Evolutionary conservation across 2,329 filamentous ascomycete genomes (phyloP).

Genomic region (Alternaria postmessia): DNA sequence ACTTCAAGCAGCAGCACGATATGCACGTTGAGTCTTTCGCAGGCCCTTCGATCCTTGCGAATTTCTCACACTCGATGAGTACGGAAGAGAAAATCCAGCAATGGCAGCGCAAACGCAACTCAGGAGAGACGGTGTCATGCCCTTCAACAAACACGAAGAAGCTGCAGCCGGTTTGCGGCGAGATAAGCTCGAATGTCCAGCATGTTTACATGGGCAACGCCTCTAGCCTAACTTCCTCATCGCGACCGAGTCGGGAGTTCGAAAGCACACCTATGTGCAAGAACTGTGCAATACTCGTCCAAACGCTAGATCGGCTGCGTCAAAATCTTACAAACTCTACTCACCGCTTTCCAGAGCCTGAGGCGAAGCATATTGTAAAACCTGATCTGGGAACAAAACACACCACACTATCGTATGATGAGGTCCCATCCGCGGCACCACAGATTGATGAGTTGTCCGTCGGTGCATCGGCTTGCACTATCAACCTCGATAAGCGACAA

Average conservation of each 20-base stretch:
- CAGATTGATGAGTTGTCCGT: not conserved
- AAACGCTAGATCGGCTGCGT: slow-evolving; percentile 34
- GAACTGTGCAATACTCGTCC: slow-evolving; percentile 36
- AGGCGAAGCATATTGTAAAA: not conserved
- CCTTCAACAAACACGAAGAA: not conserved
- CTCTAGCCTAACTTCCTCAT: not conserved
- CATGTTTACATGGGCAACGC: slow-evolving; percentile 29
- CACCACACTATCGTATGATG: not conserved
- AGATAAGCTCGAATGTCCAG: slow-evolving; percentile 8
- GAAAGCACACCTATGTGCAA: slow-evolving; percentile 20
- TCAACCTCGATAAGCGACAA: not conserved
- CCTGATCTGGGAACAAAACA: not conserved
- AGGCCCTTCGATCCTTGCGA: slow-evolving; percentile 30
- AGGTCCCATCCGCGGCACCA: not conserved
- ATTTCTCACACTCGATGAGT: slow-evolving; percentile 36
- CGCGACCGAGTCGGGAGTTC: not conserved
- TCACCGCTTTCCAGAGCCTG: not conserved
- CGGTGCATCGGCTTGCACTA: not conserved
- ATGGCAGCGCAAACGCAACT: slow-evolving; percentile 22
- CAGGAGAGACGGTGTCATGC: not conserved
- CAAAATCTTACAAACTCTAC: slow-evolving; percentile 20
- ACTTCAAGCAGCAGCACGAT: slow-evolving; percentile 9
- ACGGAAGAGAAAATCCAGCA: slow-evolving; percentile 32
- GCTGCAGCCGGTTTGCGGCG: slow-evolving; percentile 30
- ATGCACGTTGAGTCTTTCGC: slow-evolving; percentile 30